A percentile compares a stretch with the other conserved stretches of the same genome.
phyloP scores from a whole-genome alignment of 495 filamentous ascomycete species.

The Xylaria nigripes region DNA sequence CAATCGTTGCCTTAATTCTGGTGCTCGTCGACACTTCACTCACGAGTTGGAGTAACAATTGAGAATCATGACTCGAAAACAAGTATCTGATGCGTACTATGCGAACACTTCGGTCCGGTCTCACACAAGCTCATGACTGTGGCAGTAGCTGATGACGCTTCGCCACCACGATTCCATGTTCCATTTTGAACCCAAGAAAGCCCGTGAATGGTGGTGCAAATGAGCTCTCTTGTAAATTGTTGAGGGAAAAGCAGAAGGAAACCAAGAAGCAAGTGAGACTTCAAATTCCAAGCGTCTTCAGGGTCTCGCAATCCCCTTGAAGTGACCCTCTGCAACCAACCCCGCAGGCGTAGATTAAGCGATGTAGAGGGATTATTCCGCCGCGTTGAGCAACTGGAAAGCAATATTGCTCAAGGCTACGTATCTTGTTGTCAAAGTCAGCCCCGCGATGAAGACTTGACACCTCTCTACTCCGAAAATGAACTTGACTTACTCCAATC shows the following conservation, averaged over 20 bases:
- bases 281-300: neutral
- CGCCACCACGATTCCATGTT: constrained; percentile 4
- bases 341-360: constrained; percentile 2
- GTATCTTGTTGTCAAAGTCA: neutral
- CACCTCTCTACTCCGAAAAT: neutral
- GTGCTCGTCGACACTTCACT: no score
- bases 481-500: neutral
- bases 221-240: constrained; percentile 5
- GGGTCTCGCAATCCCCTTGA: neutral
- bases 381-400: constrained; percentile 10
- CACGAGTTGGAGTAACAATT: no score
- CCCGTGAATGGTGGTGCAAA: constrained; percentile 13
- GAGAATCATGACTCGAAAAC: neutral
- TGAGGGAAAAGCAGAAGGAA: neutral
- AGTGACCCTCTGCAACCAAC: neutral
- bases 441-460: neutral
- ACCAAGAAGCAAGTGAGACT: neutral
- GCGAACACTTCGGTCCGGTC: neutral
- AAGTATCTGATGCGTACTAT: constrained; percentile 6
- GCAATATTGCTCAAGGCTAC: constrained; percentile 1
- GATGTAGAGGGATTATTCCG: constrained; percentile 4
- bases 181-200: neutral
- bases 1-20: neutral
- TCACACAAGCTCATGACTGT: neutral
- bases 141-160: neutral